Evolutionary conservation across 1,284 basidiomycete genomes (phyloP).

Genomic region (Ceratobasidium sp.): DNA sequence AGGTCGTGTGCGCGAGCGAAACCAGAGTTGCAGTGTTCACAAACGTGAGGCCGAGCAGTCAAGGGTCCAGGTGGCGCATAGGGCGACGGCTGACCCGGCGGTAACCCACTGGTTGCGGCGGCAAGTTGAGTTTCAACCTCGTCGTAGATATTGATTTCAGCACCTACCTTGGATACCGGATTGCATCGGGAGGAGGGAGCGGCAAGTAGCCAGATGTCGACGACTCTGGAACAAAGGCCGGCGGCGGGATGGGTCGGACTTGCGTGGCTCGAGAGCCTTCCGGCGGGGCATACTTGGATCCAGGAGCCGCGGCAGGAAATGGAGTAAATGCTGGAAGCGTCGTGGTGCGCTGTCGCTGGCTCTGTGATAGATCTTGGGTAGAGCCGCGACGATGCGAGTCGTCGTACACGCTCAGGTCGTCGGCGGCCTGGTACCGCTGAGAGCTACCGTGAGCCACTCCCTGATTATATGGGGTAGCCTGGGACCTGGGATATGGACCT

Average conservation of each 20-base stretch:
- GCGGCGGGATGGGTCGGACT: conserved; percentile 19
- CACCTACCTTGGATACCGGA: conserved; percentile 13
- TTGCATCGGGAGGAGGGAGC: neutral
- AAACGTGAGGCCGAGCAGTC: conserved; percentile 24
- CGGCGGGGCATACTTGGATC: conserved; percentile 13
- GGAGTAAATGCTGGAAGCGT: conserved; percentile 3
- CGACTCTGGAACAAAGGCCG: neutral
- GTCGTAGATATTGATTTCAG: neutral
- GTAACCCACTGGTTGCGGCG: neutral
- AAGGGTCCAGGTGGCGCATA: conserved; percentile 27
- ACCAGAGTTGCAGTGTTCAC: conserved; percentile 27
- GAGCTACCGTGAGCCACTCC: neutral
- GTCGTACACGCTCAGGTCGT: conserved; percentile 3
- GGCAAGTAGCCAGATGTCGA: neutral
- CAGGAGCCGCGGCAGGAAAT: conserved; percentile 12
- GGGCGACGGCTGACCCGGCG: conserved; percentile 9
- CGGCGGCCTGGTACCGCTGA: neutral
- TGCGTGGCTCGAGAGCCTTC: conserved; percentile 2
- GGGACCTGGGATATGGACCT: conserved; percentile 2
- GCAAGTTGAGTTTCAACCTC: neutral
- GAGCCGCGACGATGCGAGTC: neutral
- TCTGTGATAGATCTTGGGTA: neutral
- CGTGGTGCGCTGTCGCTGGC: conserved; percentile 5
- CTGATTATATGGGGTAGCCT: neutral
- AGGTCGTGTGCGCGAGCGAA: conserved; percentile 35